These are phyloP conservation scores for Psilocybe cubensis DNA, from an alignment of 768 basidiomycete genomes.

Conservation along the genomic window DNA sequence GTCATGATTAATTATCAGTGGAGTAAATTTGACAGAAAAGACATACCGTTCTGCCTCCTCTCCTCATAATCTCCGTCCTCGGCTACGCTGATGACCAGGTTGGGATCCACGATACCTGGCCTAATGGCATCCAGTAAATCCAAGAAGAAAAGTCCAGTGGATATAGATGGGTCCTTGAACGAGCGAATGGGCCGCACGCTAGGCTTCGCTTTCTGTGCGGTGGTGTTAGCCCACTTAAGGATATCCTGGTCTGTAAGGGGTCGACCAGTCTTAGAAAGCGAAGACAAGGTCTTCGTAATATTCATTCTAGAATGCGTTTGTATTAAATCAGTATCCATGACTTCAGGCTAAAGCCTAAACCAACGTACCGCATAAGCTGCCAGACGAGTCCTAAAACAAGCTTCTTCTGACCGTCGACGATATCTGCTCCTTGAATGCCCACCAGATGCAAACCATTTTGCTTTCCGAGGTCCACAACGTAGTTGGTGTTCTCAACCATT, in stretches of 20 bases:
- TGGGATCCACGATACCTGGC: slow-evolving; percentile 94
- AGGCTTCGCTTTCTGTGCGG: slow-evolving; percentile 73
- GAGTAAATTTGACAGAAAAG: background rate
- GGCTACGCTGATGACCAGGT: slow-evolving; percentile 66
- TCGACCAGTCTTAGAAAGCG: slow-evolving; percentile 73
- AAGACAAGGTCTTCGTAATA: slow-evolving; percentile 87
- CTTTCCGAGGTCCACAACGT: slow-evolving; percentile 89
- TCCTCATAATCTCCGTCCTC: slow-evolving; percentile 80
- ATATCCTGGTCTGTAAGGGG: slow-evolving; percentile 93
- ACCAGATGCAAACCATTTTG: slow-evolving; percentile 95
- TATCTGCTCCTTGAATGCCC: slow-evolving; percentile 97
- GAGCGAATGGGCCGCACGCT: slow-evolving; percentile 72
- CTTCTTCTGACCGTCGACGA: slow-evolving; percentile 92
- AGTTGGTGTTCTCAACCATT: slow-evolving; percentile 98
- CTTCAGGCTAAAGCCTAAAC: background rate
- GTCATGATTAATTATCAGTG: slow-evolving; percentile 4
- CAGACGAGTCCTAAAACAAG: slow-evolving; percentile 95
- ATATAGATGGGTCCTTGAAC: slow-evolving; percentile 92
- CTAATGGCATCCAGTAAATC: slow-evolving; percentile 89
- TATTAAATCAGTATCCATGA: too few relatives aligned
- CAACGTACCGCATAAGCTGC: slow-evolving; percentile 89
- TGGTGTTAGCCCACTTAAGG: slow-evolving; percentile 94
- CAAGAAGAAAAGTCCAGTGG: slow-evolving; percentile 91
- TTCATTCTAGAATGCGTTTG: slow-evolving; percentile 58
- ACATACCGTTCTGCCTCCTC: slow-evolving; percentile 86